These are phyloP conservation scores for Epichloe aotearoae DNA, from an alignment of 2,329 filamentous ascomycete genomes.

Conservation along the genomic window DNA sequence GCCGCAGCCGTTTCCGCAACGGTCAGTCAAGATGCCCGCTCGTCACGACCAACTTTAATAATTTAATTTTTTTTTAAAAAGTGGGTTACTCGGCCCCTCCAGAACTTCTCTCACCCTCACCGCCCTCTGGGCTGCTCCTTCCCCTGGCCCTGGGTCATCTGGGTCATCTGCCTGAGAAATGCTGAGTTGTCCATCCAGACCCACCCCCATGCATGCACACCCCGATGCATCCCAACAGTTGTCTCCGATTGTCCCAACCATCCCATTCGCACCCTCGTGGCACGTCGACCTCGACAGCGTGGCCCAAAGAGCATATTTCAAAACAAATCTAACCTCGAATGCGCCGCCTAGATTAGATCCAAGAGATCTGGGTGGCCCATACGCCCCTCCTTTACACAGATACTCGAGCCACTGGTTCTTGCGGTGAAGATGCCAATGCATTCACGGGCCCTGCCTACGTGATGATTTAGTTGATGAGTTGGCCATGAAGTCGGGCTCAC, in stretches of 20 bases:
- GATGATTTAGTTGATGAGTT: background rate
- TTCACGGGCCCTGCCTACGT: constrained; percentile 1
- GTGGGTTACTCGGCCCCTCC: background rate
- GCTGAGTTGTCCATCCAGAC: constrained; percentile 17
- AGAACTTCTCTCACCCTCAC: background rate
- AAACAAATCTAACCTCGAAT: background rate
- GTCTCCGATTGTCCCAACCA: background rate
- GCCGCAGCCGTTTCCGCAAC: background rate
- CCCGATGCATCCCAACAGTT: constrained; percentile 1
- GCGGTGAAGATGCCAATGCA: constrained; percentile 1
- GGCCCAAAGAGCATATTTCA: background rate
- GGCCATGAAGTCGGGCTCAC: background rate
- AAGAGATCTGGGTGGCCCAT: background rate
- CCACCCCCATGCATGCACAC: constrained; percentile 10
- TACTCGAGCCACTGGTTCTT: background rate
- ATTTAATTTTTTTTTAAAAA: background rate
- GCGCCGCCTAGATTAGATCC: background rate
- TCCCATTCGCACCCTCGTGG: background rate
- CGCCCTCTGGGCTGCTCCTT: background rate
- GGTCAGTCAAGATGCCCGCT: background rate
- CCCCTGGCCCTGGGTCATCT: constrained; percentile 3
- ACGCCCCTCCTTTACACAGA: background rate
- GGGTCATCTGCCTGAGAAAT: constrained; percentile 24
- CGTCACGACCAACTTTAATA: background rate
- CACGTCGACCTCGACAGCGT: background rate